phyloP scores from a whole-genome alignment of 495 filamentous ascomycete species.

The Penicillium herquei region DNA sequence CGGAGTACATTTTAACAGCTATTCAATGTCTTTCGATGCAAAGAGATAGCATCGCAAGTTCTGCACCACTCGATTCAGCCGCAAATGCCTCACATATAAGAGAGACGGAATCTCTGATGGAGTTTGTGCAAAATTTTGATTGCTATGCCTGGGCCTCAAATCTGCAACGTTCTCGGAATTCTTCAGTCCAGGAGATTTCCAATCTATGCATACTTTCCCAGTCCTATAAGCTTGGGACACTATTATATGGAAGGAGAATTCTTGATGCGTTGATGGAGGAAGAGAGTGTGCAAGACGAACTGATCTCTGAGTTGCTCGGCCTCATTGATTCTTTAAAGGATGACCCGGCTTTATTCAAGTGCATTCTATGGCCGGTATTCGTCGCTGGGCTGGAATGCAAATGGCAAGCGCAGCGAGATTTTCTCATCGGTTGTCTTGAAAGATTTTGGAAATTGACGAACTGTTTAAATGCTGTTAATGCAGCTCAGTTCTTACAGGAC shows the following conservation, averaged over 20 bases:
- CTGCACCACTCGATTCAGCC: not conserved
- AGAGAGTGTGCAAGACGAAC: constrained; percentile 23
- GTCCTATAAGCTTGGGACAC: constrained; percentile 31
- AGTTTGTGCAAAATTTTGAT: constrained; percentile 31
- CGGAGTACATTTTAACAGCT: constrained; percentile 34
- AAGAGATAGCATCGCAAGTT: constrained; percentile 29
- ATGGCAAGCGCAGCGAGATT: constrained; percentile 23
- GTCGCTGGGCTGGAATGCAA: constrained; percentile 52
- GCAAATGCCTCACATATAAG: constrained; percentile 8
- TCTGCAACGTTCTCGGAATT: constrained; percentile 31
- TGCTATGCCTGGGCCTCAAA: constrained; percentile 31
- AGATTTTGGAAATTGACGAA: constrained; percentile 37
- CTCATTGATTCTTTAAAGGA: constrained; percentile 45
- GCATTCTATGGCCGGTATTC: constrained; percentile 57
- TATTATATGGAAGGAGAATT: constrained; percentile 34
- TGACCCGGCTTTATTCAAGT: constrained; percentile 51
- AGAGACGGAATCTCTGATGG: constrained; percentile 17
- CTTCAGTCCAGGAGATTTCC: constrained; percentile 18
- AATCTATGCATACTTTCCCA: constrained; percentile 25
- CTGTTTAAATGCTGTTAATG: constrained; percentile 41
- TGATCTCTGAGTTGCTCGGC: constrained; percentile 42
- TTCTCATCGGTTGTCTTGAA: constrained; percentile 29
- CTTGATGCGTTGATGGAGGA: constrained; percentile 24
- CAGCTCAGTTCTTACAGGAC: constrained; percentile 26
- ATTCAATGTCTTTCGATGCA: constrained; percentile 33